These are phyloP conservation scores for Leccinum fibrillosum DNA, from an alignment of 768 basidiomycete species.

Conservation along the genomic window DNA sequence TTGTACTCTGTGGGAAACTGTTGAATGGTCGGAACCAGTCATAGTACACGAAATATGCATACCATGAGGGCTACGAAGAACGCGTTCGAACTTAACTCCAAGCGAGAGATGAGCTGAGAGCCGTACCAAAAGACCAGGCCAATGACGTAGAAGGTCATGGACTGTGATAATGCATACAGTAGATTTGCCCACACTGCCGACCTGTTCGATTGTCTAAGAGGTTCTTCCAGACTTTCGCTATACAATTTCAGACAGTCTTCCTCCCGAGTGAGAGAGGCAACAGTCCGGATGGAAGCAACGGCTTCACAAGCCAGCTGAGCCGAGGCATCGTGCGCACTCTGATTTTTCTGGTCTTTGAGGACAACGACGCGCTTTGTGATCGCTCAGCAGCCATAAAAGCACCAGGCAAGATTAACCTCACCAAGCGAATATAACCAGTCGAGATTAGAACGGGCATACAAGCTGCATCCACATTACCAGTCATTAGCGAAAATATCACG, in stretches of 20 bases:
- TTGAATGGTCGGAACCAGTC: neutral
- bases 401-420: conserved; percentile 29
- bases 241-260: conserved; percentile 71
- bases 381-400: conserved; percentile 5
- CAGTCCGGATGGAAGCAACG: conserved; percentile 85
- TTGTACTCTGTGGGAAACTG: conserved; percentile 47
- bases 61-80: conserved; percentile 90
- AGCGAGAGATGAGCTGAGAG: conserved; percentile 52
- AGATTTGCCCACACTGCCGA: conserved; percentile 62
- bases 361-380: conserved; percentile 68
- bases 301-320: conserved; percentile 93
- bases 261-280: conserved; percentile 85
- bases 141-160: conserved; percentile 76
- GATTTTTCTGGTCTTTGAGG: conserved; percentile 81
- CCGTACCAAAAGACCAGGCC: conserved; percentile 83
- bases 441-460: conserved; percentile 70
- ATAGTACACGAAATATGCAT: conserved; percentile 13
- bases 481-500: neutral
- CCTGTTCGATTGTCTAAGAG: conserved; percentile 61
- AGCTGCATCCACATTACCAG: conserved; percentile 30
- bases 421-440: conserved; percentile 80
- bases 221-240: conserved; percentile 66
- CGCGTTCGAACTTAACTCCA: conserved; percentile 35
- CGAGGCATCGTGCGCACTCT: conserved; percentile 72
- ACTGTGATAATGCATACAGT: conserved; percentile 74